These are phyloP conservation scores for Pinus taeda DNA, from an alignment of 75 land plant genomes.

Conservation along the genomic window DNA sequence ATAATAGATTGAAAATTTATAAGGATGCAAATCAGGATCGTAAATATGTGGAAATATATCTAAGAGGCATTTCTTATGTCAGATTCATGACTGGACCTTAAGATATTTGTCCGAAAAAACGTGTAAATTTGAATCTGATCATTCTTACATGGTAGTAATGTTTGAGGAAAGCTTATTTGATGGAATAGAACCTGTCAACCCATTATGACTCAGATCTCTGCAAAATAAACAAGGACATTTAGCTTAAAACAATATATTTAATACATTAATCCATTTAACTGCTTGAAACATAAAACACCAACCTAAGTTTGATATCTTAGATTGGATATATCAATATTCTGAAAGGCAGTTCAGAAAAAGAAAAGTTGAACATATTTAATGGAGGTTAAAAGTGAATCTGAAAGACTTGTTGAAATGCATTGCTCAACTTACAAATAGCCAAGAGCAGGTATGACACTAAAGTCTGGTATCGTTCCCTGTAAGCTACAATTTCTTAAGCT, in stretches of 20 bases:
- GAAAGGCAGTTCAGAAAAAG: neutral
- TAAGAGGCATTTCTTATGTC: no score
- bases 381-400: neutral
- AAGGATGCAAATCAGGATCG: neutral
- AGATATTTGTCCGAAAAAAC: neutral
- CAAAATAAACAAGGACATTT: slow-evolving; percentile 7
- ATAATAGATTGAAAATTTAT: neutral
- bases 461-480: slow-evolving; percentile 58
- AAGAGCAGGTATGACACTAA: slow-evolving; percentile 40
- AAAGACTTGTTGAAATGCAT: neutral
- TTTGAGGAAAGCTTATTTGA: slow-evolving; percentile 27
- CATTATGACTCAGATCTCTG: slow-evolving; percentile 64
- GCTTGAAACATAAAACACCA: neutral
- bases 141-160: slow-evolving; percentile 59
- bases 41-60: neutral
- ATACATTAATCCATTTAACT: neutral
- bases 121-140: neutral
- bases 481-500: slow-evolving; percentile 80
- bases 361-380: neutral
- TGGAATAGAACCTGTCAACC: slow-evolving; percentile 60
- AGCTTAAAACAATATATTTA: neutral
- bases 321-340: neutral
- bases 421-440: slow-evolving; percentile 50
- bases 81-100: neutral
- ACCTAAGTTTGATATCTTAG: neutral